Base-by-base conservation (phyloP, 2,329 filamentous ascomycete species). In the Chrysoporthe deuterocubensis region DNA sequence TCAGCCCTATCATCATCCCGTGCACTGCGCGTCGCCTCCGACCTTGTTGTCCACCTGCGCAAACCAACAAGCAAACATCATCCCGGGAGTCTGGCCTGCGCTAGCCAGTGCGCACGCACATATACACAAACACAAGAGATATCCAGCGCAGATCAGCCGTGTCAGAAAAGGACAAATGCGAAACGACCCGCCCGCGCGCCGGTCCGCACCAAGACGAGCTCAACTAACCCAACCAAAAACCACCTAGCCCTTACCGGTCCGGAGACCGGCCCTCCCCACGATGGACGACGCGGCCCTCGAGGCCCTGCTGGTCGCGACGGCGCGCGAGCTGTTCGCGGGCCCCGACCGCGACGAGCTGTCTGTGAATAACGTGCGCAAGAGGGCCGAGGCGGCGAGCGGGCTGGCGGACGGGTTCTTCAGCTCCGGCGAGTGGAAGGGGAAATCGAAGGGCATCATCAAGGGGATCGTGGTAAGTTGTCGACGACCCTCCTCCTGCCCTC, bases 371-470 rank as follows among this genome's bases (percentile, higher is more conserved):
- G 82, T 88, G 65, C 86, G 88, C 66, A 82, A 84, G 68, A 79
- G 78, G 57, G 83, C 81, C 2, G 86, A 88, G 68, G 76, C 83
- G 42, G 76, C 83, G 56, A 76, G 86, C 0, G 76, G 74, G 1
- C 80, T 90, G 1, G 80, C 83, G 0, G 76, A 81, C 1, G 84
- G 81, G 0, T 88, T 89, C 70, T 83, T 90, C 62, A 78, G 78
- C 16, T 71, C 74, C 1, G 76, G 71, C 0, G 76, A 83, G 18
- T 90, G 88, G 88, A 89, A 90, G 74, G 75, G 78, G 4, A 83
- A 80, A 71, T 89, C 87, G 75, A 90, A 89, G 73, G 74, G 76
- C 0, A 72, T 89, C n/a, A 88, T 90, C 70, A 84, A 84, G 64
- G 77, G 78, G 21, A 78, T 81, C 60, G 82, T 85, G n/a, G 88